Percentiles rank a stretch among this genome's conserved stretches.
Conservation (phyloP, 495 filamentous ascomycete genomes). For the Penicillium soppii region DNA sequence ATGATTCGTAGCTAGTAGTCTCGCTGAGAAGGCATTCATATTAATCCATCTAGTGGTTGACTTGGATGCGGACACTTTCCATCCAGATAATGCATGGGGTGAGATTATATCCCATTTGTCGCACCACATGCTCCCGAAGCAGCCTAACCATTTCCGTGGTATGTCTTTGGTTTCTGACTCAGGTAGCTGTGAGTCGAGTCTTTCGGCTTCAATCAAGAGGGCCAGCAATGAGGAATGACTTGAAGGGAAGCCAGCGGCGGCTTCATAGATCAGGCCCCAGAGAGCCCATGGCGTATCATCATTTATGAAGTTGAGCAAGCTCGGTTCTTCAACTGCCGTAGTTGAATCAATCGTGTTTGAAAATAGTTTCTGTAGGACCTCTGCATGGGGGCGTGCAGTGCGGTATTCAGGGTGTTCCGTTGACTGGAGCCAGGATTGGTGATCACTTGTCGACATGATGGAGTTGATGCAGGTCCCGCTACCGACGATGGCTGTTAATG, state of each 20-base stretch:
- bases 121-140: slow-evolving; percentile 2
- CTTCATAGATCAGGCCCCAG: not conserved
- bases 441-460: not conserved
- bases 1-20: not conserved
- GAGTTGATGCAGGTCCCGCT: not conserved
- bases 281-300: slow-evolving; percentile 3
- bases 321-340: not conserved
- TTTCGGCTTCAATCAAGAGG: not conserved
- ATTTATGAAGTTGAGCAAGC: not conserved
- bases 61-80: slow-evolving; percentile 2
- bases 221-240: not conserved
- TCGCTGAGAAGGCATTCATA: slow-evolving; percentile 2
- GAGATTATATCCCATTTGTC: slow-evolving; percentile 1
- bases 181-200: not conserved
- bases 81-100: not conserved
- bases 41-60: not conserved
- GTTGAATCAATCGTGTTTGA: not conserved
- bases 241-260: not conserved
- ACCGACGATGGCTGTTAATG: not conserved
- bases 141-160: not conserved
- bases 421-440: not conserved
- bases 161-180: not conserved
- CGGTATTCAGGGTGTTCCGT: not conserved
- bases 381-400: not conserved
- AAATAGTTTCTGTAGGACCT: not conserved